These are phyloP conservation scores for Selaginella moellendorffii DNA, from an alignment of 75 land plant genomes.

Conservation along the genomic window DNA sequence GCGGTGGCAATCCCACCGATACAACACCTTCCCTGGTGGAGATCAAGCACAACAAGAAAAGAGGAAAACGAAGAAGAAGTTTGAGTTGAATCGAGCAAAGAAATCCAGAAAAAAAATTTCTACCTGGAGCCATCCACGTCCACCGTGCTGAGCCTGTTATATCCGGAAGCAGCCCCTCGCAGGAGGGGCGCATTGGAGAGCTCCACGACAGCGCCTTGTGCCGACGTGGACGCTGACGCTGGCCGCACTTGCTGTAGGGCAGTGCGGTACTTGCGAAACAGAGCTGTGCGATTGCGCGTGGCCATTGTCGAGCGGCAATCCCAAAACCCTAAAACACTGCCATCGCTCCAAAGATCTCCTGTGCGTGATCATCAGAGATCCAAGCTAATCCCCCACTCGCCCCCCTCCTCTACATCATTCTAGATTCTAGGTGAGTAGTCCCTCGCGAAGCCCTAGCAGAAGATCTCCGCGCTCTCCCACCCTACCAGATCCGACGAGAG, in stretches of 20 bases:
- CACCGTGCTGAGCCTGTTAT: constrained; percentile 52
- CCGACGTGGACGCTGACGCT: constrained; percentile 15
- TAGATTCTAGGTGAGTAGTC: no score
- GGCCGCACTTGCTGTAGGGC: constrained; percentile 43
- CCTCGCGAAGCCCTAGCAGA: no score
- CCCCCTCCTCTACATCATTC: no score
- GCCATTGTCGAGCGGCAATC: constrained; percentile 36
- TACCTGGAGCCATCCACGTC: constrained; percentile 50
- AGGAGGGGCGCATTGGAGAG: constrained; percentile 39
- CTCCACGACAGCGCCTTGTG: constrained; percentile 68
- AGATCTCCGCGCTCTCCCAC: no score
- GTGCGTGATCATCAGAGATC: neutral
- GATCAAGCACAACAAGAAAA: neutral
- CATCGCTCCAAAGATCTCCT: neutral
- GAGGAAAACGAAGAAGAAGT: neutral
- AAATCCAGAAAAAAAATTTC: neutral
- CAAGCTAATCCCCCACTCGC: no score
- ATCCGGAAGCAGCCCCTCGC: constrained; percentile 22
- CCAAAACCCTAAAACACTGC: constrained; percentile 4
- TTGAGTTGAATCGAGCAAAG: neutral
- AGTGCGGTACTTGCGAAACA: constrained; percentile 51
- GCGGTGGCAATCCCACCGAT: constrained; percentile 80
- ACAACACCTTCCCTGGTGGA: constrained; percentile 45
- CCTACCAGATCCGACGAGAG: no score
- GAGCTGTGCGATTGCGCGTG: constrained; percentile 44